A percentile compares a stretch with the other conserved stretches of the same genome.
Evolutionary conservation across 495 filamentous ascomycete genomes (phyloP).

Genomic region (Xylaria bambusicola): DNA sequence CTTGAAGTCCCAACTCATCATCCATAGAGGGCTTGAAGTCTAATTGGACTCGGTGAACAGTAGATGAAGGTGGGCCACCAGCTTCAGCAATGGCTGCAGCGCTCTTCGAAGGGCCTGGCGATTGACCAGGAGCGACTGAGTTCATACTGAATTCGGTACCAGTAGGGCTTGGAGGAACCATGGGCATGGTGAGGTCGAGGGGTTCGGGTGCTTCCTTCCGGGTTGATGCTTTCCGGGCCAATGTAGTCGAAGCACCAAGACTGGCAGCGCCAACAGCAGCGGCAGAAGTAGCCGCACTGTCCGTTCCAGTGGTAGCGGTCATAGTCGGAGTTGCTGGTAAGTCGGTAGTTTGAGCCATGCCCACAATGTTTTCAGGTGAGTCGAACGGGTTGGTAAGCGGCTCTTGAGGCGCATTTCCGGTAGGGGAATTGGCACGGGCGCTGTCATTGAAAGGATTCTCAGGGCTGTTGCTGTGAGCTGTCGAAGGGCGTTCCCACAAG

Average conservation of each 20-base stretch:
- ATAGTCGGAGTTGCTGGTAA: constrained; percentile 29
- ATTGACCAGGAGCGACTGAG: constrained; percentile 51
- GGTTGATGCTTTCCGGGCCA: constrained; percentile 49
- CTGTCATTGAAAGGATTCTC: constrained; percentile 55
- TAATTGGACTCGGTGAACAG: constrained; percentile 88
- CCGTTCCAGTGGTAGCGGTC: constrained; percentile 24
- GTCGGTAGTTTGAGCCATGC: constrained; percentile 34
- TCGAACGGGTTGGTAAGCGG: constrained; percentile 44
- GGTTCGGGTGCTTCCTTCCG: constrained; percentile 45
- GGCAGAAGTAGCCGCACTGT: constrained; percentile 41
- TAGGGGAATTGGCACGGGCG: constrained; percentile 36
- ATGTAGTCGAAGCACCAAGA: constrained; percentile 34
- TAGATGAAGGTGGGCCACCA: constrained; percentile 55
- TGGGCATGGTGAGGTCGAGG: constrained; percentile 52
- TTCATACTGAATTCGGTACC: constrained; percentile 61
- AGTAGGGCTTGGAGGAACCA: constrained; percentile 57
- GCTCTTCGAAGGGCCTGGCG: constrained; percentile 44
- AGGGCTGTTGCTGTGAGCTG: constrained; percentile 47
- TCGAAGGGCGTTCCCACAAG: constrained; percentile 42
- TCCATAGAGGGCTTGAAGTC: constrained; percentile 93
- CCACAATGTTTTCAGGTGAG: constrained; percentile 32
- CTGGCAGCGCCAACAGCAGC: constrained; percentile 37
- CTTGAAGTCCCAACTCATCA: constrained; percentile 79
- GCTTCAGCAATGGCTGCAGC: constrained; percentile 56
- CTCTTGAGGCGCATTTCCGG: constrained; percentile 36